Conservation (phyloP, 176 grass and related monocot genomes). For the Rhynchospora tenuis region DNA sequence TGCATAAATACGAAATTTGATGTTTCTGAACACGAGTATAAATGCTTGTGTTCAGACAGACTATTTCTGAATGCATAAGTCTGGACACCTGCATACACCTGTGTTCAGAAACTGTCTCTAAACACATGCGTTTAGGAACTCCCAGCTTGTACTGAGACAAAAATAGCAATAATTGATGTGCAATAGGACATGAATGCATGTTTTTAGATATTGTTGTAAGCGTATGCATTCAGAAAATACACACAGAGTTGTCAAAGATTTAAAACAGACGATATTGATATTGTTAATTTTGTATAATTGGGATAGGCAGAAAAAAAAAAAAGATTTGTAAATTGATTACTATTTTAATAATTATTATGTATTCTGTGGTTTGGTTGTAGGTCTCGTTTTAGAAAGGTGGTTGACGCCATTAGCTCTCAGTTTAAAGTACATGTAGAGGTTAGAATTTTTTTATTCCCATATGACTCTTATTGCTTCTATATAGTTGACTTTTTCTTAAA, state of each 20-base stretch:
- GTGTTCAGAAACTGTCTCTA: neutral
- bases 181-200: constrained; percentile 7
- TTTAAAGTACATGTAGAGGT: constrained; percentile 63
- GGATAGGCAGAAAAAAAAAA: neutral
- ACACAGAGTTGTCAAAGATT: neutral
- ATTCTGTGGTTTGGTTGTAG: constrained; percentile 34
- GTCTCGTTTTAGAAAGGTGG: constrained; percentile 44
- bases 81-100: constrained; percentile 18
- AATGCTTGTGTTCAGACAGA: constrained; percentile 16
- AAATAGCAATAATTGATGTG: neutral
- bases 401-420: constrained; percentile 53
- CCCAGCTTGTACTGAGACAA: no score
- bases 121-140: neutral
- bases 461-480: neutral
- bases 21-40: neutral
- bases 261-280: neutral
- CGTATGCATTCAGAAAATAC: neutral
- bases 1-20: neutral
- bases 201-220: neutral
- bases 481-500: neutral
- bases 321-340: neutral
- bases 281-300: neutral
- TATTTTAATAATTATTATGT: constrained; percentile 2
- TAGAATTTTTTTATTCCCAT: constrained; percentile 17
- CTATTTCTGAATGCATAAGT: neutral